A percentile compares a stretch with the other conserved stretches of the same genome.
Evolutionary conservation across 2,329 filamentous ascomycete species (phyloP).

Genomic region (Botrytis galanthina): DNA sequence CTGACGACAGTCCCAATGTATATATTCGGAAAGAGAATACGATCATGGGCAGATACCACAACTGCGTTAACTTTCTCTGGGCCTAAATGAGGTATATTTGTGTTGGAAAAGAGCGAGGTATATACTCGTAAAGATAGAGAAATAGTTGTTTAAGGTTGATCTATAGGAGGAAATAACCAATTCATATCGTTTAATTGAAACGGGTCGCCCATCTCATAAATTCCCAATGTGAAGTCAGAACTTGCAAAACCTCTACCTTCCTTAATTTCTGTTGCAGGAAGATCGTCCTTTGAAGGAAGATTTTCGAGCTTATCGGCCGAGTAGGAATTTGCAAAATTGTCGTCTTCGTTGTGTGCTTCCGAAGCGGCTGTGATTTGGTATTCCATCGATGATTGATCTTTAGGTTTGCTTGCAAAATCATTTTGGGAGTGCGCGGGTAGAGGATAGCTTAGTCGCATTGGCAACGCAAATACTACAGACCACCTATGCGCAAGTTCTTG

Average conservation of each 20-base stretch:
- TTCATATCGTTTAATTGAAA: slow-evolving; percentile 8
- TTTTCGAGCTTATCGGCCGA: neutral
- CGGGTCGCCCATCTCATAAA: neutral
- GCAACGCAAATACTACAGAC: slow-evolving; percentile 1
- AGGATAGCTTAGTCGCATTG: slow-evolving; percentile 5
- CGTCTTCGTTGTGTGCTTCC: neutral
- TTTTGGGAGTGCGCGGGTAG: neutral
- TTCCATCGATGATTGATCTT: neutral
- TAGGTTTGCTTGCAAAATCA: neutral
- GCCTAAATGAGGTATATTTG: neutral
- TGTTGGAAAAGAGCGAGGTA: neutral
- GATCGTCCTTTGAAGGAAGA: neutral
- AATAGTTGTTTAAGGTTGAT: neutral
- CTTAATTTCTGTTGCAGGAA: neutral
- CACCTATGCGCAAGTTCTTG: slow-evolving; percentile 5
- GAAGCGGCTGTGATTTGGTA: neutral
- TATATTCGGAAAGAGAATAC: neutral
- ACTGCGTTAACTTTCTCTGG: neutral
- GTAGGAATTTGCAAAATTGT: neutral
- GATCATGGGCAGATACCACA: neutral
- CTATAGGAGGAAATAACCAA: neutral
- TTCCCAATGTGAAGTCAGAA: neutral
- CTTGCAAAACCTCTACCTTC: neutral
- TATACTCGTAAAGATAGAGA: neutral
- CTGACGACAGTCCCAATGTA: neutral